A percentile compares a stretch with the other conserved stretches of the same genome.
Conservation (phyloP, 768 basidiomycete genomes). For the Holtermanniella nyarrowii region DNA sequence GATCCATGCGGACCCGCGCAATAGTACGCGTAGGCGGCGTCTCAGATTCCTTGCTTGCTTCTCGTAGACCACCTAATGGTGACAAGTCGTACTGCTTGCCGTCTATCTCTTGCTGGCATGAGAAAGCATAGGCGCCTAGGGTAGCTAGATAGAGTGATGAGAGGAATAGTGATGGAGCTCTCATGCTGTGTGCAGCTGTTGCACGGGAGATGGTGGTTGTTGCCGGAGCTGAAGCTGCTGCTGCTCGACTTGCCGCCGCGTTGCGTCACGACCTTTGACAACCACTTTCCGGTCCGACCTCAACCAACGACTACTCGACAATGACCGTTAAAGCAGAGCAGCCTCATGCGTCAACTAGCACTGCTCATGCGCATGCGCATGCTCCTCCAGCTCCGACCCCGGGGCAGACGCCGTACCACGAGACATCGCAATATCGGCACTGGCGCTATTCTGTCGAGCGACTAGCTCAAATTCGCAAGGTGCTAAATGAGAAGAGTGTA, state of each 20-base stretch:
- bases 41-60: conserved; percentile 15
- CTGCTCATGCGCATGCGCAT: background rate
- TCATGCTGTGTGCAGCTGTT: too few relatives aligned
- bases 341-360: background rate
- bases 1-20: conserved; percentile 25
- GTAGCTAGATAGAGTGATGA: background rate
- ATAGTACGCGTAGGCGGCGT: conserved; percentile 39
- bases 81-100: conserved; percentile 26
- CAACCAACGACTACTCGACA: background rate
- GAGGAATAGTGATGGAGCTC: background rate
- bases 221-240: too few relatives aligned
- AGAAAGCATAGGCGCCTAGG: conserved; percentile 4
- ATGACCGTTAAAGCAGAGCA: background rate
- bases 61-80: conserved; percentile 18
- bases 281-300: too few relatives aligned
- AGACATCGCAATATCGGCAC: conserved; percentile 50
- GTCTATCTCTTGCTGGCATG: conserved; percentile 18
- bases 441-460: conserved; percentile 77
- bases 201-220: too few relatives aligned
- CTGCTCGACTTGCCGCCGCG: too few relatives aligned
- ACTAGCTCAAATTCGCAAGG: conserved; percentile 52
- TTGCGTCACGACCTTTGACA: too few relatives aligned
- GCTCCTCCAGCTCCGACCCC: conserved; percentile 1
- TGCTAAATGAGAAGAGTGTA: conserved; percentile 67
- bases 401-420: conserved; percentile 28